Evolutionary conservation across 108 stramenopile genomes (phyloP).

Genomic region (Discostella stelligeroides): DNA sequence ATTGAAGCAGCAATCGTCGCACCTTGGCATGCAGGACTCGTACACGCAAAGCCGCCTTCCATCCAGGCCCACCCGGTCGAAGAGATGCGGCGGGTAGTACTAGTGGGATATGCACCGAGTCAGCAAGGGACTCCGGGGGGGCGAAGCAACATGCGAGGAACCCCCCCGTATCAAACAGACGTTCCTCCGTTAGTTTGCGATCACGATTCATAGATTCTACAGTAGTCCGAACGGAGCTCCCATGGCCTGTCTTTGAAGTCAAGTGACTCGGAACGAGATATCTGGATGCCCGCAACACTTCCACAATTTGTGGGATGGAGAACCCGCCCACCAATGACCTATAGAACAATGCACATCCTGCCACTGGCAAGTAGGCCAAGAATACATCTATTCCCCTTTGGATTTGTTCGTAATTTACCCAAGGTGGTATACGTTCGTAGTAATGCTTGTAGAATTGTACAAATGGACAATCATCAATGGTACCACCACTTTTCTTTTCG

Average conservation of each 20-base stretch:
- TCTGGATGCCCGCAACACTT: slow-evolving; percentile 63
- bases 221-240: background rate
- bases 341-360: slow-evolving; percentile 67
- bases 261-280: slow-evolving; percentile 68
- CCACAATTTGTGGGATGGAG: slow-evolving; percentile 75
- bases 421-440: slow-evolving; percentile 51
- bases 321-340: slow-evolving; percentile 77
- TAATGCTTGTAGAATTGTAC: slow-evolving; percentile 42
- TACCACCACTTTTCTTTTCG: background rate
- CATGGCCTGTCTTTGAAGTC: background rate
- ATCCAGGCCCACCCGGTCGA: slow-evolving; percentile 69
- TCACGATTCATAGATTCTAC: slow-evolving; percentile 10
- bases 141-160: slow-evolving; percentile 53
- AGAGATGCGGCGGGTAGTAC: slow-evolving; percentile 31
- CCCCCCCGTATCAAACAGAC: slow-evolving; percentile 76
- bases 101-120: background rate
- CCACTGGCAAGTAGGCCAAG: slow-evolving; percentile 64
- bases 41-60: slow-evolving; percentile 72
- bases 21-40: slow-evolving; percentile 85
- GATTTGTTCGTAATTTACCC: slow-evolving; percentile 76
- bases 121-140: slow-evolving; percentile 1
- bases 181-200: slow-evolving; percentile 41
- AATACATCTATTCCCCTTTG: slow-evolving; percentile 80
- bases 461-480: background rate
- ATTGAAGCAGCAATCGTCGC: slow-evolving; percentile 54